phyloP scores from a whole-genome alignment of 176 grass and related monocot species.

The Carex pumila region DNA sequence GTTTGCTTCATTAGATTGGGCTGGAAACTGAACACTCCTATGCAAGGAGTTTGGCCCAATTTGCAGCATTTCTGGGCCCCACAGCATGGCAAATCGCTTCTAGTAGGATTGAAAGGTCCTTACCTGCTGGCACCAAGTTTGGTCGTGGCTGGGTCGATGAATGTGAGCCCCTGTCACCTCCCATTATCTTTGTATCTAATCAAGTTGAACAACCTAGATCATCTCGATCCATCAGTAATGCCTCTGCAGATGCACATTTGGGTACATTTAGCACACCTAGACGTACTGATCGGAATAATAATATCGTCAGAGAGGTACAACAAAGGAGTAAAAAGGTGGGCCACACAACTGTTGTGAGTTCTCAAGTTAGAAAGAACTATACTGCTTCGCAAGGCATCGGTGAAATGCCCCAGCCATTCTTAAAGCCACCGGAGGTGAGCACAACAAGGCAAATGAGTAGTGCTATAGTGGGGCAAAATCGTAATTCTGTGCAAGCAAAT shows the following conservation, averaged over 20 bases:
- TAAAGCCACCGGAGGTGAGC: constrained; percentile 47
- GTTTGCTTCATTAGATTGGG: constrained; percentile 52
- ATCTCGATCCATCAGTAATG: constrained; percentile 18
- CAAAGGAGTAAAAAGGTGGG: constrained; percentile 33
- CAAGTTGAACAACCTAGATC: constrained; percentile 23
- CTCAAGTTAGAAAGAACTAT: constrained; percentile 31
- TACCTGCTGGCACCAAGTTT: constrained; percentile 73
- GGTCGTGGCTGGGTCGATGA: constrained; percentile 94
- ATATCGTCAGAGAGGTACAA: constrained; percentile 19
- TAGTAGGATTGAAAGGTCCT: constrained; percentile 59
- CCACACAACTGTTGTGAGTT: constrained; percentile 11
- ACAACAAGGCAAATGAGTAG: constrained; percentile 39
- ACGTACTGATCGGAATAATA: constrained; percentile 40
- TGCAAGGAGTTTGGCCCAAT: constrained; percentile 84
- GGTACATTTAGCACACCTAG: constrained; percentile 22
- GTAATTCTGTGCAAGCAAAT: constrained; percentile 30
- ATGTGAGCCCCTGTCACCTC: constrained; percentile 52
- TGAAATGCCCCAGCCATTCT: constrained; percentile 39
- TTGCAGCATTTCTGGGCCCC: constrained; percentile 69
- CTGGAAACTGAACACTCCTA: constrained; percentile 65
- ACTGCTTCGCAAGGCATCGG: constrained; percentile 28
- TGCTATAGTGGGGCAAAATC: constrained; percentile 41
- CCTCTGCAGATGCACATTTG: constrained; percentile 27
- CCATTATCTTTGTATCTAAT: constrained; percentile 50
- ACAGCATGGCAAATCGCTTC: constrained; percentile 77